Conservation (phyloP, 2,329 filamentous ascomycete species). For the Fusarium sororula region DNA sequence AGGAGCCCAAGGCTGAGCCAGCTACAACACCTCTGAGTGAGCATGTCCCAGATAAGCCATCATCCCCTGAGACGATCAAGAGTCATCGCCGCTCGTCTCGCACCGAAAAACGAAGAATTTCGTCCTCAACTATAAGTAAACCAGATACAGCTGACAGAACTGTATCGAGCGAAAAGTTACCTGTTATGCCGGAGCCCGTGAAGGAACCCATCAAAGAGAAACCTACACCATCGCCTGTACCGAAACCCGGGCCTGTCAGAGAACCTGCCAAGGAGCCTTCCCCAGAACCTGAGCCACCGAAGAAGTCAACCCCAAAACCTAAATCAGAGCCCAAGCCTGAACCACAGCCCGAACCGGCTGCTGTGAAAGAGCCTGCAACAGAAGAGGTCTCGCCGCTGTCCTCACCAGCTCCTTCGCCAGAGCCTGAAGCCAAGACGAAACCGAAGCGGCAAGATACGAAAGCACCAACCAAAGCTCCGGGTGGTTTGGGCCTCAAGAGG, state of each 20-base stretch:
- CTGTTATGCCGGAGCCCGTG: slow-evolving; percentile 1
- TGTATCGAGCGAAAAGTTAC: slow-evolving; percentile 3
- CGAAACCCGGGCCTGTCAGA: slow-evolving; percentile 14
- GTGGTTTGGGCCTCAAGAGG: slow-evolving; percentile 58
- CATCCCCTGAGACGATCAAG: slow-evolving; percentile 35
- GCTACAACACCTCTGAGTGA: slow-evolving; percentile 19
- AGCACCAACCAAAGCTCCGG: slow-evolving; percentile 18
- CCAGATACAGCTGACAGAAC: slow-evolving; percentile 28
- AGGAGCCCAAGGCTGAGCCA: slow-evolving; percentile 43
- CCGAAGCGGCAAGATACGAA: slow-evolving; percentile 35
- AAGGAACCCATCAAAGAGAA: slow-evolving; percentile 14
- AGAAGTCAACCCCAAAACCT: slow-evolving; percentile 10
- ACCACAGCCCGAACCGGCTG: not conserved
- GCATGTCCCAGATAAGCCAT: slow-evolving; percentile 15
- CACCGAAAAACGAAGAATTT: slow-evolving; percentile 32
- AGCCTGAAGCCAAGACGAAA: slow-evolving; percentile 25
- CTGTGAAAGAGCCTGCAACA: slow-evolving; percentile 2
- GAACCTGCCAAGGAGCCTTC: slow-evolving; percentile 24
- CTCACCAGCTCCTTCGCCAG: slow-evolving; percentile 13
- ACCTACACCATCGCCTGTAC: not conserved
- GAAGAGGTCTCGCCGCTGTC: slow-evolving; percentile 23
- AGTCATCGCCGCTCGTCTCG: slow-evolving; percentile 39
- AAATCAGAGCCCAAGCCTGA: slow-evolving; percentile 8
- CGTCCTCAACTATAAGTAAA: slow-evolving; percentile 33
- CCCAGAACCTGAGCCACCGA: slow-evolving; percentile 14